These are phyloP conservation scores for Heliamphora exappendiculata DNA, from an alignment of 148 eudicot species.

Conservation along the genomic window DNA sequence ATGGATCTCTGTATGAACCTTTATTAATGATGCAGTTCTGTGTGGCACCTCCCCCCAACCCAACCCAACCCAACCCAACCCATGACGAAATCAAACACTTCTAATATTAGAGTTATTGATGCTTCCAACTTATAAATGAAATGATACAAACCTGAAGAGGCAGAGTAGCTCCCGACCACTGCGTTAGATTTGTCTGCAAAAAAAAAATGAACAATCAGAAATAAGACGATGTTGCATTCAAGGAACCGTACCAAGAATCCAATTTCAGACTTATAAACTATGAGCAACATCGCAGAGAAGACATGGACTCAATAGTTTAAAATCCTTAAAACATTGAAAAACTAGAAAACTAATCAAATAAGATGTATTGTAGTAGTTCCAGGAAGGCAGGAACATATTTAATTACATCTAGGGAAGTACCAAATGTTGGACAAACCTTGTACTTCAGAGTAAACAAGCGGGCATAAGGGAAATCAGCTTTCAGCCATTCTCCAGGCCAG, in stretches of 20 bases:
- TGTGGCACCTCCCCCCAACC: too few species aligned
- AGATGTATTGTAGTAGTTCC: neutral
- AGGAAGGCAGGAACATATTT: neutral
- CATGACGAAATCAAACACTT: neutral
- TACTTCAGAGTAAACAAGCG: conserved; percentile 92
- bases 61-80: too few species aligned
- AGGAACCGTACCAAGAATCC: neutral
- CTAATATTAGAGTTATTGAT: neutral
- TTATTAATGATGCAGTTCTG: too few species aligned
- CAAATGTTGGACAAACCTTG: conserved; percentile 61
- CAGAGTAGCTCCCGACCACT: conserved; percentile 98
- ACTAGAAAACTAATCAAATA: neutral
- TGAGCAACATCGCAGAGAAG: neutral
- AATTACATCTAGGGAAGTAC: neutral
- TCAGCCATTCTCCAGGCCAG: conserved; percentile 99
- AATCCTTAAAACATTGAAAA: neutral
- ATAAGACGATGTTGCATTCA: conserved; percentile 13
- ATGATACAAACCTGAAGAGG: conserved; percentile 83
- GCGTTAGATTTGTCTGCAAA: conserved; percentile 97
- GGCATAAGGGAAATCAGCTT: conserved; percentile 83
- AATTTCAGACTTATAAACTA: neutral
- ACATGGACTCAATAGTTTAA: neutral
- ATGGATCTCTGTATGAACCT: neutral
- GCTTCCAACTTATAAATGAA: neutral
- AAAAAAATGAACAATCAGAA: conserved; percentile 10